Evolutionary conservation across 2,329 filamentous ascomycete genomes (phyloP).

Genomic region (Exophiala mesophila): DNA sequence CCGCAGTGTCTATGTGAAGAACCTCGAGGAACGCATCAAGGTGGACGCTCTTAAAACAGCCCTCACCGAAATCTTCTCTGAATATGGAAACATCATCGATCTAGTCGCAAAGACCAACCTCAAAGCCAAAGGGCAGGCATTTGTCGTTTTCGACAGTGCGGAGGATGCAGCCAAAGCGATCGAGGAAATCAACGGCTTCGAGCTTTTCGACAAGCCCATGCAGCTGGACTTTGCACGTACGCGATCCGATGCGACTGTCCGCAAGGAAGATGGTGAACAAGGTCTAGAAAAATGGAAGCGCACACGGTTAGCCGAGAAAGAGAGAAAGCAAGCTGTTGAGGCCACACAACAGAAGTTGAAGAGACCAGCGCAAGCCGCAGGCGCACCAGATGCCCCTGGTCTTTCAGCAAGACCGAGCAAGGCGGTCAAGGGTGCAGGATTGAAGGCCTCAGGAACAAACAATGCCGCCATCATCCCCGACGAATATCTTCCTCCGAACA

Average conservation of each 20-base stretch:
- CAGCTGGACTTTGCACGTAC: constrained; percentile 75
- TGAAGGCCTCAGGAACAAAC: constrained; percentile 69
- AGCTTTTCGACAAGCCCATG: constrained; percentile 89
- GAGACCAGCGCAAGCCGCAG: constrained; percentile 50
- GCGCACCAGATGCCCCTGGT: constrained; percentile 28
- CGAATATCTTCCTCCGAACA: constrained; percentile 96
- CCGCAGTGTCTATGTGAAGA: constrained; percentile 50
- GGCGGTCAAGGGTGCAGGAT: constrained; percentile 63
- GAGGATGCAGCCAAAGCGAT: constrained; percentile 76
- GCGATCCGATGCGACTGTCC: constrained; percentile 80
- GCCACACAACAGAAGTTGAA: constrained; percentile 73
- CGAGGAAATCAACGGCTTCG: constrained; percentile 86
- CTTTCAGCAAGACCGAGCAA: constrained; percentile 46
- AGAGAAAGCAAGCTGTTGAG: constrained; percentile 76
- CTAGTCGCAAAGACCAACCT: constrained; percentile 85
- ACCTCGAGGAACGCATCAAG: constrained; percentile 90
- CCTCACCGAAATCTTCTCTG: constrained; percentile 72
- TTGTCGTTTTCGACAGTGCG: constrained; percentile 81
- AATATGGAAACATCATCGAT: constrained; percentile 81
- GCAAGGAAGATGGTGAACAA: constrained; percentile 66
- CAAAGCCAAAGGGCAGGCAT: constrained; percentile 91
- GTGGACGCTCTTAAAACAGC: constrained; percentile 68
- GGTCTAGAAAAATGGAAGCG: constrained; percentile 84
- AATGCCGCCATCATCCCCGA: constrained; percentile 77
- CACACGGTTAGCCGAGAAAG: constrained; percentile 78